phyloP scores from a whole-genome alignment of 1,139 yeast genomes.

The Saccharomycopsis phalli region DNA sequence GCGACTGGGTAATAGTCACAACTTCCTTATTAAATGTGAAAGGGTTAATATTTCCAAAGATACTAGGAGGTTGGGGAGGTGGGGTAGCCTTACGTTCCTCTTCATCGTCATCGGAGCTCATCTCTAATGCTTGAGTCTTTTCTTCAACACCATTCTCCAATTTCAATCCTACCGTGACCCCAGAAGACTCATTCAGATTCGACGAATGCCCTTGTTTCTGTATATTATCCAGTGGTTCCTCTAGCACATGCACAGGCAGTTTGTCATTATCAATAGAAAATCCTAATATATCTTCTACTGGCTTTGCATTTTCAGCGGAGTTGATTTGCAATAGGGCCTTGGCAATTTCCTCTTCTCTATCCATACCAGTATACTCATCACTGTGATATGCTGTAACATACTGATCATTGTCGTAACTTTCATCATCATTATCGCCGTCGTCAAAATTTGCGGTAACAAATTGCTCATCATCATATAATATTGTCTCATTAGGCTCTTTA shows the following conservation, averaged over 20 bases:
- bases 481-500: not conserved
- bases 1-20: not conserved
- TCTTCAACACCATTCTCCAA: not conserved
- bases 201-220: too few relatives aligned
- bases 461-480: not conserved
- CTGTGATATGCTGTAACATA: not conserved
- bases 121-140: not conserved
- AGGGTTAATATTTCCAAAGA: slow-evolving; percentile 18
- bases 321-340: not conserved
- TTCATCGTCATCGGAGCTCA: slow-evolving; percentile 2
- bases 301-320: too few relatives aligned
- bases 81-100: not conserved
- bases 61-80: slow-evolving; percentile 9
- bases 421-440: not conserved
- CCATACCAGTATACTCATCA: not conserved
- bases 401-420: not conserved
- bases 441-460: not conserved
- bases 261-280: too few relatives aligned
- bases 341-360: not conserved
- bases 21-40: slow-evolving; percentile 11
- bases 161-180: not conserved
- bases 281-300: slow-evolving; percentile 2
- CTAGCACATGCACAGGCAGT: too few relatives aligned
- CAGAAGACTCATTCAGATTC: too few relatives aligned
- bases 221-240: too few relatives aligned